Conservation (phyloP, 129 eudicot genomes). For the Ambrosia trifida region DNA sequence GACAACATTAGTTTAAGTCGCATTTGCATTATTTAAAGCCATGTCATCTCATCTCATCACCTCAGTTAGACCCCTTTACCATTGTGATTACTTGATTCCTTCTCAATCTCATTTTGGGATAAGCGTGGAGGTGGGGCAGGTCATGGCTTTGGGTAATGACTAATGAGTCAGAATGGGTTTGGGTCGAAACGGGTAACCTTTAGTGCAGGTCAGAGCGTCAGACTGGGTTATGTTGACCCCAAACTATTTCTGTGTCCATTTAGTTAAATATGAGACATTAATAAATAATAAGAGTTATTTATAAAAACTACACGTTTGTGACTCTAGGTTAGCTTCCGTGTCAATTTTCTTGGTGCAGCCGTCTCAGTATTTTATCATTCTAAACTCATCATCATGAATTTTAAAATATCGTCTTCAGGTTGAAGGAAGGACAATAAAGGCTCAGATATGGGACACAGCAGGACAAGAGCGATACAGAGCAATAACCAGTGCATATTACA, state of each 20-base stretch:
- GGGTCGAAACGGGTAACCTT: neutral
- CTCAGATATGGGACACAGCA: constrained; percentile 98
- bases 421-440: constrained; percentile 90
- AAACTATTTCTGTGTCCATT: neutral
- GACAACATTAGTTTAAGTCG: constrained; percentile 9
- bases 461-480: constrained; percentile 96
- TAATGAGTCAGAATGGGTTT: neutral
- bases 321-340: neutral
- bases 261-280: neutral
- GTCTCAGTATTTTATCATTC: constrained; percentile 6
- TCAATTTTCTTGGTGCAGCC: neutral
- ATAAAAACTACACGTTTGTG: too few relatives aligned
- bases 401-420: constrained; percentile 45
- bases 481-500: constrained; percentile 92
- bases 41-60: neutral
- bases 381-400: constrained; percentile 4
- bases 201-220: neutral
- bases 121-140: neutral
- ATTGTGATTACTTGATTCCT: neutral
- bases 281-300: neutral
- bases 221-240: neutral
- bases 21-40: constrained; percentile 3
- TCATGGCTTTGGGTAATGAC: neutral
- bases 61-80: neutral
- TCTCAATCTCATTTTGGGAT: constrained; percentile 11